phyloP scores from a whole-genome alignment of 78 protist species.

The Emiliania huxleyi region DNA sequence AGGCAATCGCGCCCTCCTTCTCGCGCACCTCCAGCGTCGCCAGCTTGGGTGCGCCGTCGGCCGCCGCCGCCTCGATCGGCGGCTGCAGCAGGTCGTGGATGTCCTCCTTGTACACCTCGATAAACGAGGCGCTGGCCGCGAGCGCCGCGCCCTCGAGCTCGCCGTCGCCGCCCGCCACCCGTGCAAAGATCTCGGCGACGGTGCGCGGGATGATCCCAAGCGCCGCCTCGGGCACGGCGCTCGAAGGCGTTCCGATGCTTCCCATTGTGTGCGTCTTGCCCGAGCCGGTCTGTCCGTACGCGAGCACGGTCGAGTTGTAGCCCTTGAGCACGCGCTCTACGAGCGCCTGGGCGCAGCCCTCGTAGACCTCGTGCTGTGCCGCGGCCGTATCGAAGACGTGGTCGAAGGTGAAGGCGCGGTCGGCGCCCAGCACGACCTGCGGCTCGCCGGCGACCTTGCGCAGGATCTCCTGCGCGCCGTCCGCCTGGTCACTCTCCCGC shows the following conservation, averaged over 20 bases:
- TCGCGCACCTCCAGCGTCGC: slow-evolving; percentile 18
- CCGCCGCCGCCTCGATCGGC: not conserved
- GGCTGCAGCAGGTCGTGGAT: slow-evolving; percentile 34
- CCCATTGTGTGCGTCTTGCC: slow-evolving; percentile 49
- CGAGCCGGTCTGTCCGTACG: slow-evolving; percentile 38
- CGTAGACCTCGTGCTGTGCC: not conserved
- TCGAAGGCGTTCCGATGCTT: too few species aligned
- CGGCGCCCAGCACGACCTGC: not conserved
- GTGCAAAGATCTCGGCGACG: not conserved
- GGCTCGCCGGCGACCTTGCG: not conserved
- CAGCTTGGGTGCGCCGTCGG: not conserved
- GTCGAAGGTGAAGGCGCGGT: slow-evolving; percentile 18
- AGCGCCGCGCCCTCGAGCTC: not conserved
- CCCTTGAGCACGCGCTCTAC: not conserved
- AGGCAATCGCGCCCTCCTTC: not conserved
- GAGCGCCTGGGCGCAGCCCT: not conserved
- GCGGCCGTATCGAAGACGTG: not conserved
- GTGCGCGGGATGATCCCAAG: slow-evolving; percentile 63
- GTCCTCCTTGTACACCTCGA: slow-evolving; percentile 65
- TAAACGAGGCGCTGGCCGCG: slow-evolving; percentile 23
- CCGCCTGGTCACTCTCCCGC: not conserved
- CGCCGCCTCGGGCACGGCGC: not conserved
- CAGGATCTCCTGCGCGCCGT: not conserved
- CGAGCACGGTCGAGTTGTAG: slow-evolving; percentile 2
- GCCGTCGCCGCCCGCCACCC: not conserved